Conservation (phyloP, 1,139 yeast genomes). For the Pichia sp. region DNA sequence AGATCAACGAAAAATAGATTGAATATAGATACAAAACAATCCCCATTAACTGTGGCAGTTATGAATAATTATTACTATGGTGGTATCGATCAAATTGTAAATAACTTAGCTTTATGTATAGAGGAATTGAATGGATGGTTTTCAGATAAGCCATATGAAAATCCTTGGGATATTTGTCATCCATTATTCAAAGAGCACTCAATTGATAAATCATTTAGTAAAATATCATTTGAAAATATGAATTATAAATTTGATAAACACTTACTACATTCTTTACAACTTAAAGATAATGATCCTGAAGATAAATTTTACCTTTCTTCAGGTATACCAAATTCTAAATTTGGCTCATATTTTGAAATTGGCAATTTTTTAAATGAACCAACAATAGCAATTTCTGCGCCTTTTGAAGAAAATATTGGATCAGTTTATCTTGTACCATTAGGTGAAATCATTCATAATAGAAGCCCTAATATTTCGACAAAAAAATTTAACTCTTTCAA, state of each 20-base stretch:
- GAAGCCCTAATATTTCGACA: not conserved
- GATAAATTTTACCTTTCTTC: slow-evolving; percentile 26
- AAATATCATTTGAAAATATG: not conserved
- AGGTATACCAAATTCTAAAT: slow-evolving; percentile 30
- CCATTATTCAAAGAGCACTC: slow-evolving; percentile 17
- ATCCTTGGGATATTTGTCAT: slow-evolving; percentile 41
- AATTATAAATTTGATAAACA: not conserved
- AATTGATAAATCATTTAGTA: not conserved
- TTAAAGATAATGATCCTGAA: not conserved
- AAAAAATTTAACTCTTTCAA: not conserved
- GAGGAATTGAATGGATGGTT: slow-evolving; percentile 37
- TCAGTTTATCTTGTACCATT: slow-evolving; percentile 37
- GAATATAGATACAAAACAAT: slow-evolving; percentile 20
- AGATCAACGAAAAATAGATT: slow-evolving; percentile 11
- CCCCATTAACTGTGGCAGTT: slow-evolving; percentile 38
- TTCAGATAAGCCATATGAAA: slow-evolving; percentile 21
- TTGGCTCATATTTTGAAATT: slow-evolving; percentile 38
- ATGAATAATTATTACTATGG: slow-evolving; percentile 46
- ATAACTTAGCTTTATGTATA: slow-evolving; percentile 35
- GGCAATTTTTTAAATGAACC: slow-evolving; percentile 34
- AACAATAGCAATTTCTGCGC: slow-evolving; percentile 44
- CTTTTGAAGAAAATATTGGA: slow-evolving; percentile 37
- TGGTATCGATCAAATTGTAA: slow-evolving; percentile 42
- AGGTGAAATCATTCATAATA: slow-evolving; percentile 7
- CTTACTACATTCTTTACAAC: not conserved